Base-by-base conservation (phyloP, 2,329 filamentous ascomycete genomes). In the Nemania sp. region DNA sequence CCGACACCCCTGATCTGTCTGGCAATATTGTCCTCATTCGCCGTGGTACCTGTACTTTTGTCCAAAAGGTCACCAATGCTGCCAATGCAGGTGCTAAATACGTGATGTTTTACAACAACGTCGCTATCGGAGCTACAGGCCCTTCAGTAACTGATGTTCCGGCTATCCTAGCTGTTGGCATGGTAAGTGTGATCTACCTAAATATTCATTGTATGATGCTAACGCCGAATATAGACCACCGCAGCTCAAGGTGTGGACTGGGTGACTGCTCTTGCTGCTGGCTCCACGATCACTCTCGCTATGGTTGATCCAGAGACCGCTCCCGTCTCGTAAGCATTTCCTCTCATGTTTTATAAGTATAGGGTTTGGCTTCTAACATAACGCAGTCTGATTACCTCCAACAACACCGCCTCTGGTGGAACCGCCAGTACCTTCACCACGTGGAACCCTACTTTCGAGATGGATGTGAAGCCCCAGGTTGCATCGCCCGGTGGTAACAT, bases 391-490 rank as follows among this genome's bases (percentile, higher is more conserved):
- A 68, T 73, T 32, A 72, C 78, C 52, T 67, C 72, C 38, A 43
- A 70, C 58, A 87, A 88, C 77, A 78, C 76, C 1, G 58, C 72
- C 0, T 85, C 83, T 0, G 86, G 84, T 1, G 88, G 88, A 6
- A 85, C 82, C 53, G 74, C 86, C 38, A 88, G 84, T 73, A 77
- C 77, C 5, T 89, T 80, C 75, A 87, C 85, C 49, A 85, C 83
- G 5, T 90, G 88, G 88, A 88, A 88, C 7, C 88, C 88, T 2
- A 88, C 84, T 2, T 89, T 83, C 76, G 87, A 90, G 73, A 80
- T 87, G 70, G 83, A 85, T 53, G 77, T 86, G 55, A 88, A 88
- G 76, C 87, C 87, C 0, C 83, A 88, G 71, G 77, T 88, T 49
- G 84, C 83, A n/a, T 80, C 86, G 1, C 85, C 87, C 2, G 87